Evolutionary conservation across 371 early-diverging fungal genomes (phyloP), one percentile per base, ranked within the genome.

Genomic region (Polyrhizophydium stewartii): DNA sequence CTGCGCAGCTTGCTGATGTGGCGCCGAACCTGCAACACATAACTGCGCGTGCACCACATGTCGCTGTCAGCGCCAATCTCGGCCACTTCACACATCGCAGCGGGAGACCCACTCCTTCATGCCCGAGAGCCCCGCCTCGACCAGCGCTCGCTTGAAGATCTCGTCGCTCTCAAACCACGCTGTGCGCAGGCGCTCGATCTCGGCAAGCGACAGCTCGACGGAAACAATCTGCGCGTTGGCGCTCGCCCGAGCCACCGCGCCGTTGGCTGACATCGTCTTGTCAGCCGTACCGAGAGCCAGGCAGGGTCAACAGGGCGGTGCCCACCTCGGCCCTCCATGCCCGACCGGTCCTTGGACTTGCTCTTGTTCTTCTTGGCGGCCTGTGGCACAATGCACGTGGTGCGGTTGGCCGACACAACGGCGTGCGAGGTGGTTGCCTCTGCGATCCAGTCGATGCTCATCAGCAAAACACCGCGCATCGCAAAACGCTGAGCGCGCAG

Each of bases 91-190:
- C 19, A 6, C 24, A 45, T 45, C 10, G 10, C 24, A 24, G 19
- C 19, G 45, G 19, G 24, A 6, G 45, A 45, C 24, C 9, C 19
- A 35, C 30, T 53, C 53, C n/a, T 53, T 32, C 6, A 12, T 19
- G 21, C 25, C 9, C n/a, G 27, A 25, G 10, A 53, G 32, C 5
- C 53, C 53, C 21, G 35, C 35, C 16, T 53, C 35, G 2, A 12
- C 9, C 32, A 53, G 35, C 25, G 35, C 56, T 56, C 56, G 41
- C 46, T 62, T 62, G 46, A 62, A 62, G 7, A 30, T 17, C 21
- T 62, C 63, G 31, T 62, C 63, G 41, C 43, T 59, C 9, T 16
- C n/a, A 35, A 62, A 56, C 63, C 63, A 62, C 9, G 27, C 12
- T 10, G 56, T 13, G 13, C 63, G 6, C 30, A 56, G 32, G 21